phyloP scores from a whole-genome alignment of 1,139 yeast genomes.

The Yamadazyma trypodendri region DNA sequence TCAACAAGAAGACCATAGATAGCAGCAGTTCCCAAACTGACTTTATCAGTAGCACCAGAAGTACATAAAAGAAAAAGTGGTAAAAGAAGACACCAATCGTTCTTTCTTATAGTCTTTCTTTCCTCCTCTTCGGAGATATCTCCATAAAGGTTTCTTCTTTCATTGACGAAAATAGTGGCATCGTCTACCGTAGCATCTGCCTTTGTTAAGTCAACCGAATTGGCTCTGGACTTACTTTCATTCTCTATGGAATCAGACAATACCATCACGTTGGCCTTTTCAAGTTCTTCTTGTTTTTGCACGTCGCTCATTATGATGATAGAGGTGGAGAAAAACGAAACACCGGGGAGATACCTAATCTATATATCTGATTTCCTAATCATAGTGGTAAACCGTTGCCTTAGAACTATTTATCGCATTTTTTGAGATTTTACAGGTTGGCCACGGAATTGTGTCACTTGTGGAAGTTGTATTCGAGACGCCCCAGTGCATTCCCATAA shows the following conservation, averaged over 20 bases:
- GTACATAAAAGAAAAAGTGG: constrained; percentile 33
- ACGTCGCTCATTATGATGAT: not conserved
- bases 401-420: not conserved
- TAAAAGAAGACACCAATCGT: constrained; percentile 36
- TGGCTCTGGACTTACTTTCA: not conserved
- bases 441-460: not conserved
- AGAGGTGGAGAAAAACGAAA: not conserved
- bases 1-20: constrained; percentile 41
- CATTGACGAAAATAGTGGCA: constrained; percentile 17
- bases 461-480: not conserved
- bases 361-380: not conserved
- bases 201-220: not conserved
- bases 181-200: constrained; percentile 10
- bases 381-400: not conserved
- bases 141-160: constrained; percentile 13
- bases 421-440: not conserved
- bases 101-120: constrained; percentile 25
- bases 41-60: constrained; percentile 45
- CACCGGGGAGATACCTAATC: not conserved
- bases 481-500: not conserved
- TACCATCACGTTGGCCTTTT: not conserved
- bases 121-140: constrained; percentile 26
- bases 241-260: not conserved
- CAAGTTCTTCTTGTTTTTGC: not conserved
- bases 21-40: constrained; percentile 41